A percentile compares a stretch with the other conserved stretches of the same genome.
Evolutionary conservation across 768 basidiomycete species (phyloP).

Genomic region (Sporobolomyces roseus): DNA sequence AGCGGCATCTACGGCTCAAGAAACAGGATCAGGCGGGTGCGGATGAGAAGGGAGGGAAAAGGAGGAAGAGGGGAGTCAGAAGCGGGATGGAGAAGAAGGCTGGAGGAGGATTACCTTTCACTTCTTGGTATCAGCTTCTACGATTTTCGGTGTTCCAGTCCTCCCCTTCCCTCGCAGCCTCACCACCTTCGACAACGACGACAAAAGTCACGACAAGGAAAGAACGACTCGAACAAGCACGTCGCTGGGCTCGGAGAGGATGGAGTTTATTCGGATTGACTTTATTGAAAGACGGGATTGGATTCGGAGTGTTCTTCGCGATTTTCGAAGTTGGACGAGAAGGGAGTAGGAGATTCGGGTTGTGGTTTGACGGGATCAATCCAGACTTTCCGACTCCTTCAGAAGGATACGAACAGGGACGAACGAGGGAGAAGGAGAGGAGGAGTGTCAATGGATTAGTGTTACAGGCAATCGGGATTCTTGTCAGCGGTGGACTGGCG

Average conservation of each 20-base stretch:
- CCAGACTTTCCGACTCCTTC: neutral
- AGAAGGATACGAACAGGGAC: neutral
- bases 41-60: conserved; percentile 9
- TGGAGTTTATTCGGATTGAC: conserved; percentile 39
- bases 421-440: conserved; percentile 4
- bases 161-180: neutral
- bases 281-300: conserved; percentile 38
- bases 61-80: neutral
- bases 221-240: conserved; percentile 4
- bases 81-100: neutral
- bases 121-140: conserved; percentile 35
- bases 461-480: conserved; percentile 20
- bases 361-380: conserved; percentile 20
- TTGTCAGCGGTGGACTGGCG: conserved; percentile 27
- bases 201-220: neutral
- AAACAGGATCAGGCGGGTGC: neutral
- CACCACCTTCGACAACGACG: neutral
- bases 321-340: conserved; percentile 40
- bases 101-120: neutral
- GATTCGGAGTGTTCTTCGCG: conserved; percentile 43
- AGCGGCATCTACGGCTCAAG: conserved; percentile 29
- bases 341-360: conserved; percentile 19
- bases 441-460: conserved; percentile 3
- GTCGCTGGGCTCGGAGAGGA: conserved; percentile 32
- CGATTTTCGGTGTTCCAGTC: conserved; percentile 31